Evolutionary conservation across 2,329 filamentous ascomycete species (phyloP).

Genomic region (Talaromyces sp.): DNA sequence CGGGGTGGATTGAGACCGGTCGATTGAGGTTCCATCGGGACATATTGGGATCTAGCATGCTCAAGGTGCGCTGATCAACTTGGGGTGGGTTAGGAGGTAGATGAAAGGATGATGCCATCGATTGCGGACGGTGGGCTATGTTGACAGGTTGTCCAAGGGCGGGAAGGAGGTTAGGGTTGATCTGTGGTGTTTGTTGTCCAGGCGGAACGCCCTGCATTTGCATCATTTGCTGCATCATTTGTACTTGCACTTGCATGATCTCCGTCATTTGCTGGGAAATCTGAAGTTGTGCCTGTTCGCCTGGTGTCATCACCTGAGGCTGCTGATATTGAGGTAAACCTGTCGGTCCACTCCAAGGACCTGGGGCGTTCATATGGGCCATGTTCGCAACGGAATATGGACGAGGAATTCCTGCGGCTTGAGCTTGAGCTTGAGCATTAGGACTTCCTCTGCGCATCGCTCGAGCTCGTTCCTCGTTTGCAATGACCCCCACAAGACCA

Average conservation of each 20-base stretch:
- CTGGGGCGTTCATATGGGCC: conserved; percentile 22
- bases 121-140: conserved; percentile 45
- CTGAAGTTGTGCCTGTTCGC: conserved; percentile 72
- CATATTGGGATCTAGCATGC: conserved; percentile 69
- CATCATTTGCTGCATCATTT: conserved; percentile 72
- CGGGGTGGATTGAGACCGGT: conserved; percentile 34
- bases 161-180: conserved; percentile 24
- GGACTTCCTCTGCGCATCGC: conserved; percentile 77
- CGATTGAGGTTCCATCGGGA: conserved; percentile 37
- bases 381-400: conserved; percentile 38
- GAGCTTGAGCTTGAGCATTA: conserved; percentile 57
- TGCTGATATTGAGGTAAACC: conserved; percentile 22
- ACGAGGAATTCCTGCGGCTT: conserved; percentile 38
- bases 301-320: conserved; percentile 48
- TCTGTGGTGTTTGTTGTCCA: conserved; percentile 32
- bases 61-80: conserved; percentile 65
- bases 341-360: conserved; percentile 17
- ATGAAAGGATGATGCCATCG: conserved; percentile 41
- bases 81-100: conserved; percentile 28
- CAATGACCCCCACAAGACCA: conserved; percentile 83
- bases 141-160: conserved; percentile 26
- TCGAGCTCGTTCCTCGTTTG: conserved; percentile 73
- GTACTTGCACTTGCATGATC: conserved; percentile 93
- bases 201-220: conserved; percentile 58
- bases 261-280: conserved; percentile 81